Percentiles rank a stretch among this genome's conserved stretches.
phyloP scores from a whole-genome alignment of 176 grass and related monocot species.

The Carex cristatella region DNA sequence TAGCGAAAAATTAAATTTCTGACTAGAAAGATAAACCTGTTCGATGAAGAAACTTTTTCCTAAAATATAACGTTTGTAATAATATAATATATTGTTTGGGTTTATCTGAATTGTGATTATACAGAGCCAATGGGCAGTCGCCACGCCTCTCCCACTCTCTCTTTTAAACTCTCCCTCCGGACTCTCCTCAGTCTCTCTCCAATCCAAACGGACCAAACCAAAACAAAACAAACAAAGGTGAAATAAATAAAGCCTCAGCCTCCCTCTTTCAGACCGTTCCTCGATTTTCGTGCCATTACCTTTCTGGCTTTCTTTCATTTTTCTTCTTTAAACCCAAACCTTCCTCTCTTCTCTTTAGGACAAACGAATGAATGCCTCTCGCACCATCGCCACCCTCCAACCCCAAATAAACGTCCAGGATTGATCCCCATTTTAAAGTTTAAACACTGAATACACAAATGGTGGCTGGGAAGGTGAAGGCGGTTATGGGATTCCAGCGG shows the following conservation, averaged over 20 bases:
- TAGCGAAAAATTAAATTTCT: too few species aligned
- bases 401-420: not conserved
- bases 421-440: not conserved
- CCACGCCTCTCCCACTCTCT: not conserved
- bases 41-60: too few species aligned
- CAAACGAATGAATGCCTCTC: not conserved
- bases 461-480: slow-evolving; percentile 93
- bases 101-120: not conserved
- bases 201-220: slow-evolving; percentile 1
- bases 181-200: not conserved
- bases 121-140: not conserved
- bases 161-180: not conserved
- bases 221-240: not conserved
- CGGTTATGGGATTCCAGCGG: slow-evolving; percentile 84
- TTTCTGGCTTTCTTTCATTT: not conserved
- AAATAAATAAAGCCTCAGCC: not conserved
- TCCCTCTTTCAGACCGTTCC: slow-evolving; percentile 24
- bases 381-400: not conserved
- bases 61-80: too few species aligned
- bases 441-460: slow-evolving; percentile 27
- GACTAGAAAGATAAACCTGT: not conserved
- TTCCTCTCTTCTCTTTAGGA: not conserved
- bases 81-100: not conserved
- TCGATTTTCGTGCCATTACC: slow-evolving; percentile 18
- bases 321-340: slow-evolving; percentile 10